Conservation (phyloP, 805 yeast species). For the Grigorovia humatica region DNA sequence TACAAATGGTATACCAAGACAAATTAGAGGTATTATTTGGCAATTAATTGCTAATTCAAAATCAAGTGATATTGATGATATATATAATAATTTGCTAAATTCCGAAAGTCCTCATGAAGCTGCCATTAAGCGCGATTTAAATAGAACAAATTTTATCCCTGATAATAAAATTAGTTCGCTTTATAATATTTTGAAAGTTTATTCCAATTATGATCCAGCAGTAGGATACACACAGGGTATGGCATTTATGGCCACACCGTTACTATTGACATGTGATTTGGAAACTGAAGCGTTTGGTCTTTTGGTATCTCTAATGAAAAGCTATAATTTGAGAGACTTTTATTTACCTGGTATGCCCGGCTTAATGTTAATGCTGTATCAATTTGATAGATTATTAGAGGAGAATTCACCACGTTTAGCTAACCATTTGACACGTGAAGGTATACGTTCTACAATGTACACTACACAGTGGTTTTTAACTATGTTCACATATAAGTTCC, state of each 20-base stretch:
- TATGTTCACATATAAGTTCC: constrained; percentile 89
- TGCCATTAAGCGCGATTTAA: constrained; percentile 69
- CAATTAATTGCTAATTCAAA: constrained; percentile 78
- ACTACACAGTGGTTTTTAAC: constrained; percentile 98
- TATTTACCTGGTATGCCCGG: constrained; percentile 93
- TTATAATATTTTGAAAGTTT: constrained; percentile 69
- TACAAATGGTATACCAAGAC: constrained; percentile 71
- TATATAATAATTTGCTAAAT: constrained; percentile 34
- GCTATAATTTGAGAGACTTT: constrained; percentile 66
- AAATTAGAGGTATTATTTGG: constrained; percentile 86
- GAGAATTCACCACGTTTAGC: constrained; percentile 61
- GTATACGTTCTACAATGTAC: constrained; percentile 87
- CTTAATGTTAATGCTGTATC: constrained; percentile 70
- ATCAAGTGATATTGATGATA: constrained; percentile 35
- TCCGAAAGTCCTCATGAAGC: constrained; percentile 57
- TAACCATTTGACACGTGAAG: constrained; percentile 73
- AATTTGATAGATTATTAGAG: constrained; percentile 81
- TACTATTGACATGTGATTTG: constrained; percentile 53
- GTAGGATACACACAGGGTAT: constrained; percentile 98
- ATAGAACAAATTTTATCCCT: constrained; percentile 76
- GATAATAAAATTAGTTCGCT: constrained; percentile 51
- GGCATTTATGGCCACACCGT: constrained; percentile 86
- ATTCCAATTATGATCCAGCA: constrained; percentile 76
- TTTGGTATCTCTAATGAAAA: constrained; percentile 72
- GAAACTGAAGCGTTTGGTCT: constrained; percentile 82